A percentile compares a stretch with the other conserved stretches of the same genome.
Evolutionary conservation across 1,139 yeast genomes (phyloP).

Genomic region (Blastobotrys aristatus): DNA sequence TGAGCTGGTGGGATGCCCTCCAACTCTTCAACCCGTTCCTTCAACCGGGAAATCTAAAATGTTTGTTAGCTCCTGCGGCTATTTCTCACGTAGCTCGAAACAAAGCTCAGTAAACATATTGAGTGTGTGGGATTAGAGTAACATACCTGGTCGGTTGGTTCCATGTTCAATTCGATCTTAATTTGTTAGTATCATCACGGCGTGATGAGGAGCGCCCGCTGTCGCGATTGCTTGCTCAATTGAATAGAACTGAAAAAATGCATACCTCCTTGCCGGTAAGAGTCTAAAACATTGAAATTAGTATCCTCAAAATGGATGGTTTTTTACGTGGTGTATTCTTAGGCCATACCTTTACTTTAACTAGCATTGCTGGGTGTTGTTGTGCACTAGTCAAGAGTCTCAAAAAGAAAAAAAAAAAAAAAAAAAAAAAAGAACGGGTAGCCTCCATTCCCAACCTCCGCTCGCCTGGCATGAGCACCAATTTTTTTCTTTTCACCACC

Average conservation of each 20-base stretch:
- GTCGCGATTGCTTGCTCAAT: no score
- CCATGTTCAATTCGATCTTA: slow-evolving; percentile 72
- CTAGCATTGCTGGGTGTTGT: slow-evolving; percentile 45
- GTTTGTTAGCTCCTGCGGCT: slow-evolving; percentile 21
- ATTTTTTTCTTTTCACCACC: no score
- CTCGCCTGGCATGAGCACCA: no score
- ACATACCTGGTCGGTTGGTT: slow-evolving; percentile 61
- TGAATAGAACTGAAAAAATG: no score
- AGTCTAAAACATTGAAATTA: slow-evolving; percentile 29
- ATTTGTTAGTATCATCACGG: slow-evolving; percentile 6
- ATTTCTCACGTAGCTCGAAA: no score
- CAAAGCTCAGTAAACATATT: not conserved
- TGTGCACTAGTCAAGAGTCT: not conserved
- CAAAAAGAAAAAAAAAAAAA: not conserved
- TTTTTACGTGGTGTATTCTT: slow-evolving; percentile 9
- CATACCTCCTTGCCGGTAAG: slow-evolving; percentile 52
- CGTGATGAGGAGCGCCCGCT: no score
- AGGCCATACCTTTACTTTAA: slow-evolving; percentile 50
- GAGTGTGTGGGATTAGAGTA: not conserved
- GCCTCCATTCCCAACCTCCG: no score
- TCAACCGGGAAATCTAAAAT: slow-evolving; percentile 61
- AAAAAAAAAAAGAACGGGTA: no score
- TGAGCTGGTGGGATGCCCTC: slow-evolving; percentile 98
- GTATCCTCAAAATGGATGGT: not conserved
- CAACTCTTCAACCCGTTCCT: slow-evolving; percentile 91